phyloP scores from a whole-genome alignment of 2,329 filamentous ascomycete genomes.

The Monosporascus sp. region DNA sequence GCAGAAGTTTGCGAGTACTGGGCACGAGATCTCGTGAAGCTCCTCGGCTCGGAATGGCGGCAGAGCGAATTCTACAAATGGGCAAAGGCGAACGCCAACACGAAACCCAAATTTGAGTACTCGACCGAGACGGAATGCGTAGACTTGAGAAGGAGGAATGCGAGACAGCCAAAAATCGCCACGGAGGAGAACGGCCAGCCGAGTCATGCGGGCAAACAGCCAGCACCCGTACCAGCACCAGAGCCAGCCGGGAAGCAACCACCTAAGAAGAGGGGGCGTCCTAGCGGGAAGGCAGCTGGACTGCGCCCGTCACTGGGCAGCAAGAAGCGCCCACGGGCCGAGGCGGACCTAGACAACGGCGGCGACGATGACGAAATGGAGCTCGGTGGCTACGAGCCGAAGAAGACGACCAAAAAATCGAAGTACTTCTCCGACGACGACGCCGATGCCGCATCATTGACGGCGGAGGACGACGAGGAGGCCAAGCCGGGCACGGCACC shows the following conservation, averaged over 20 bases:
- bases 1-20: conserved; percentile 41
- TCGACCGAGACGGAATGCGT: conserved; percentile 20
- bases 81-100: conserved; percentile 22
- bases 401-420: conserved; percentile 23
- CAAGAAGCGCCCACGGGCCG: conserved; percentile 40
- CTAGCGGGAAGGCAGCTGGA: conserved; percentile 38
- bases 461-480: conserved; percentile 25
- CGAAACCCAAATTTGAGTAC: conserved; percentile 17
- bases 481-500: not conserved
- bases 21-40: conserved; percentile 30
- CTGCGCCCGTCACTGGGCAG: conserved; percentile 36
- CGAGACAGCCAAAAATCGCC: conserved; percentile 2
- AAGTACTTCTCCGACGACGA: conserved; percentile 17
- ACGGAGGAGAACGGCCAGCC: conserved; percentile 10
- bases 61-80: conserved; percentile 25
- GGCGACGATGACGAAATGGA: conserved; percentile 35
- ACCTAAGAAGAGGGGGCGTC: conserved; percentile 25
- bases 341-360: conserved; percentile 26
- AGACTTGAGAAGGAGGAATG: conserved; percentile 19
- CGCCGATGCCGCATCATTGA: conserved; percentile 9
- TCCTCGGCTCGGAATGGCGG: conserved; percentile 25
- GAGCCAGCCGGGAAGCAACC: conserved; percentile 18
- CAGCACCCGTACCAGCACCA: not conserved
- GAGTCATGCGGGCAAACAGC: conserved; percentile 8
- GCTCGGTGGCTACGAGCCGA: conserved; percentile 22